Evolutionary conservation across 495 filamentous ascomycete species (phyloP).

Genomic region (Daldinia loculata): DNA sequence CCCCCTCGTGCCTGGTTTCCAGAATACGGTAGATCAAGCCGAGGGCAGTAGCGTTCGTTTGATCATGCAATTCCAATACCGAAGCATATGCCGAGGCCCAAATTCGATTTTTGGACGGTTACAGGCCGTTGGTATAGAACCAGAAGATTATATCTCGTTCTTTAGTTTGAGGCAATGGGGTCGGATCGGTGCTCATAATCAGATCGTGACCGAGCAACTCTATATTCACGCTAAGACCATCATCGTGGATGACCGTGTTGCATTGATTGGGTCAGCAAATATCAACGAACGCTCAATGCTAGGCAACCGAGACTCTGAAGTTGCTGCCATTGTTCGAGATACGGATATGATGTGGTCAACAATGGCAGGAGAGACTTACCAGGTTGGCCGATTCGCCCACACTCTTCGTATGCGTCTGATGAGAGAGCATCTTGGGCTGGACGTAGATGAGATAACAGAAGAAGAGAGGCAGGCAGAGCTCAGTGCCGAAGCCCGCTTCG

Average conservation of each 20-base stretch:
- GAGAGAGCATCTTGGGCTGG: conserved; percentile 95
- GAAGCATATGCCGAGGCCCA: conserved; percentile 94
- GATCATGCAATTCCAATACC: conserved; percentile 98
- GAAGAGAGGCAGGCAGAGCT: conserved; percentile 71
- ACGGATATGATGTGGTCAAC: conserved; percentile 92
- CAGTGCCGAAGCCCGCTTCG: conserved; percentile 58
- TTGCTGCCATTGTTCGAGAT: conserved; percentile 89
- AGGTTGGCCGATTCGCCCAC: conserved; percentile 91
- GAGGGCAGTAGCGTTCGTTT: conserved; percentile 93
- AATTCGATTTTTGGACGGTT: conserved; percentile 91
- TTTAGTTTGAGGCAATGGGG: conserved; percentile 94
- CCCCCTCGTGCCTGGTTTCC: conserved; percentile 96
- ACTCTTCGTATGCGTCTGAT: conserved; percentile 92
- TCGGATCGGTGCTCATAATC: conserved; percentile 82
- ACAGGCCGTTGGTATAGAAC: conserved; percentile 83
- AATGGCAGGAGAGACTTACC: conserved; percentile 88
- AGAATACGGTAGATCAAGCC: conserved; percentile 92
- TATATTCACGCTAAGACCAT: conserved; percentile 99
- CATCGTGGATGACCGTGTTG: conserved; percentile 93
- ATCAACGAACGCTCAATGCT: conserved; percentile 99
- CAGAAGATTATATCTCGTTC: conserved; percentile 96
- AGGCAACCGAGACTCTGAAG: conserved; percentile 89
- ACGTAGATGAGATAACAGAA: conserved; percentile 90
- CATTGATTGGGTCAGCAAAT: conserved; percentile 96
- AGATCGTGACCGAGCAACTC: conserved; percentile 91